Evolutionary conservation across 78 protist species (phyloP).

Genomic region (Emiliania huxleyi): DNA sequence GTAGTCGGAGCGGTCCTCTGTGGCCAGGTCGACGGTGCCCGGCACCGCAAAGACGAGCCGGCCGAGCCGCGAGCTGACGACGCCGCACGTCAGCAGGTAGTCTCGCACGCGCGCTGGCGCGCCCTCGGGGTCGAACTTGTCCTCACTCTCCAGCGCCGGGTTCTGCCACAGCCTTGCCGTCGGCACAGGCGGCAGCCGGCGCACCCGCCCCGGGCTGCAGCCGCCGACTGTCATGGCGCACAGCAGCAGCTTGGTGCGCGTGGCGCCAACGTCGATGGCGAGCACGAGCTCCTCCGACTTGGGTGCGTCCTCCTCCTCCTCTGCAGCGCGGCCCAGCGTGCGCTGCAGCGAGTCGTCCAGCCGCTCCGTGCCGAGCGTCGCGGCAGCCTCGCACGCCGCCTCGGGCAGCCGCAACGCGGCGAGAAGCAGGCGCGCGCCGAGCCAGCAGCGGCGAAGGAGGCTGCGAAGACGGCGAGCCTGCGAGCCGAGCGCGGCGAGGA

Average conservation of each 20-base stretch:
- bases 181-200: not conserved
- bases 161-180: not conserved
- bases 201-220: not conserved
- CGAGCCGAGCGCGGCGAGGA: too few species aligned
- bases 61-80: not conserved
- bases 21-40: not conserved
- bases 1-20: not conserved
- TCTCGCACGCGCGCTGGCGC: not conserved
- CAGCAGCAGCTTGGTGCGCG: slow-evolving; percentile 10
- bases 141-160: not conserved
- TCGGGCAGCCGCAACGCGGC: too few species aligned
- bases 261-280: not conserved
- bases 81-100: not conserved
- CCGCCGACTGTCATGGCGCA: not conserved
- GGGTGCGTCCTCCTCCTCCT: not conserved
- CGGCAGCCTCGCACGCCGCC: too few species aligned
- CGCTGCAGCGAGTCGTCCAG: too few species aligned
- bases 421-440: too few species aligned
- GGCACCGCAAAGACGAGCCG: slow-evolving; percentile 4
- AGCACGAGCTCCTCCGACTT: not conserved
- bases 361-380: too few species aligned
- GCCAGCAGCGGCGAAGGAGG: too few species aligned
- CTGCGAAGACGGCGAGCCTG: too few species aligned
- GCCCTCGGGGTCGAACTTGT: not conserved
- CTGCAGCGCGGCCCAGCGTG: too few species aligned